These are phyloP conservation scores for Sequoia sempervirens DNA, from an alignment of 75 land plant species.

Conservation along the genomic window DNA sequence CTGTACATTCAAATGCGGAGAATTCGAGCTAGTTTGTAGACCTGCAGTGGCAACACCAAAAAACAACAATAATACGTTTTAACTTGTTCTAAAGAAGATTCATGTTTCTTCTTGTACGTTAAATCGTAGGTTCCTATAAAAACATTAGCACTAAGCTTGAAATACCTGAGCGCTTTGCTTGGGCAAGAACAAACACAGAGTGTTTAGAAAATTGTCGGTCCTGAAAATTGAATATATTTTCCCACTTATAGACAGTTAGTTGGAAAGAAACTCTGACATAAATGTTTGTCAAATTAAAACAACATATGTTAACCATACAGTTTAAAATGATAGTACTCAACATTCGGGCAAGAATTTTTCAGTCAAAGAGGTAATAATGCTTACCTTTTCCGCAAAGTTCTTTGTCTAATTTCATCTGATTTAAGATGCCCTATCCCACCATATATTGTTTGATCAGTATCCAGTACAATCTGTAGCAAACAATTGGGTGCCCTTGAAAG, in stretches of 20 bases:
- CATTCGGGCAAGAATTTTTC: not conserved
- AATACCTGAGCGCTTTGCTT: constrained; percentile 74
- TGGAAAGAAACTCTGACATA: not conserved
- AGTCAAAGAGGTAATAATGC: constrained; percentile 7
- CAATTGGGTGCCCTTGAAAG: not conserved
- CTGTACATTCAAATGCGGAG: constrained; percentile 4
- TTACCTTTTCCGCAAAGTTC: constrained; percentile 43
- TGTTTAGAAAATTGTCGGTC: constrained; percentile 47
- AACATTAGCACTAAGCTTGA: not conserved
- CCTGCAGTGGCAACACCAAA: constrained; percentile 6
- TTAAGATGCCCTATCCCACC: constrained; percentile 57
- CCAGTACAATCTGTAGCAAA: constrained; percentile 43
- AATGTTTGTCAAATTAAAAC: not conserved
- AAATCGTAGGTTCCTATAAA: not conserved
- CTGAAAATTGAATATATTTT: constrained; percentile 28
- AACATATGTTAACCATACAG: not conserved
- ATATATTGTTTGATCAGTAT: constrained; percentile 60
- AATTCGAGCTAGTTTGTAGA: constrained; percentile 17
- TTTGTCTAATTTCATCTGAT: constrained; percentile 27
- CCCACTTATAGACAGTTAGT: not conserved
- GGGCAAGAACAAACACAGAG: constrained; percentile 55
- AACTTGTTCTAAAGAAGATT: not conserved
- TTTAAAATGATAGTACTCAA: not conserved
- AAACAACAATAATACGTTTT: not conserved
- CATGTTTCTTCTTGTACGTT: not conserved